phyloP scores from a whole-genome alignment of 2,329 filamentous ascomycete species.

The Calycina herbarum region DNA sequence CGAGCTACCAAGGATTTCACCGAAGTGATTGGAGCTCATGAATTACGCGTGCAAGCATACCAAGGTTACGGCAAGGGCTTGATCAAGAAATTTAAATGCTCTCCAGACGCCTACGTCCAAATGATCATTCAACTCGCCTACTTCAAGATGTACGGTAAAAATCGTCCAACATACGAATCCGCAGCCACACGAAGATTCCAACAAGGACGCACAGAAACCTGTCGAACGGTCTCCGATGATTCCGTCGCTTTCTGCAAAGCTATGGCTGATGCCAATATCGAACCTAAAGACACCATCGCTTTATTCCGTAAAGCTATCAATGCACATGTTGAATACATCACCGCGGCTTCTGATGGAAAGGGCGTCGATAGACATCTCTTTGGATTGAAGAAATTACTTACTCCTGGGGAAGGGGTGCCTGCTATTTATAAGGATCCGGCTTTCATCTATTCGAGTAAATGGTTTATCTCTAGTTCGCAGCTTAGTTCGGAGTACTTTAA shows the following conservation, averaged over 20 bases:
- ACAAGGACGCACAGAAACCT: slow-evolving; percentile 93
- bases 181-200: slow-evolving; percentile 94
- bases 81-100: slow-evolving; percentile 99
- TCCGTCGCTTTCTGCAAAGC: slow-evolving; percentile 86
- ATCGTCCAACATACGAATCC: slow-evolving; percentile 95
- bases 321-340: slow-evolving; percentile 87
- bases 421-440: slow-evolving; percentile 85
- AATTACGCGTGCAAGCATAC: slow-evolving; percentile 91
- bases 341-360: slow-evolving; percentile 84
- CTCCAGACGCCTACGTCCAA: slow-evolving; percentile 95
- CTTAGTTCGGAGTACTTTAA: slow-evolving; percentile 97
- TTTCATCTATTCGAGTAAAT: slow-evolving; percentile 78
- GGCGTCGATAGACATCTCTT: slow-evolving; percentile 97
- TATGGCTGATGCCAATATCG: slow-evolving; percentile 69
- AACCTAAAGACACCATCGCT: slow-evolving; percentile 65
- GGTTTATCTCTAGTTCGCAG: slow-evolving; percentile 88
- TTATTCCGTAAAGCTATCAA: slow-evolving; percentile 81
- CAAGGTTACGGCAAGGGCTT: slow-evolving; percentile 97
- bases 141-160: slow-evolving; percentile 98
- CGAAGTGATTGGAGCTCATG: slow-evolving; percentile 79
- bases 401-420: slow-evolving; percentile 77
- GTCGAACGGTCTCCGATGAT: slow-evolving; percentile 87
- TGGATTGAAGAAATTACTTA: slow-evolving; percentile 87
- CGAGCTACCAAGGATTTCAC: slow-evolving; percentile 77
- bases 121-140: slow-evolving; percentile 99